These are phyloP conservation scores for Fusarium stilboides DNA, from an alignment of 2,329 filamentous ascomycete genomes.

Conservation along the genomic window DNA sequence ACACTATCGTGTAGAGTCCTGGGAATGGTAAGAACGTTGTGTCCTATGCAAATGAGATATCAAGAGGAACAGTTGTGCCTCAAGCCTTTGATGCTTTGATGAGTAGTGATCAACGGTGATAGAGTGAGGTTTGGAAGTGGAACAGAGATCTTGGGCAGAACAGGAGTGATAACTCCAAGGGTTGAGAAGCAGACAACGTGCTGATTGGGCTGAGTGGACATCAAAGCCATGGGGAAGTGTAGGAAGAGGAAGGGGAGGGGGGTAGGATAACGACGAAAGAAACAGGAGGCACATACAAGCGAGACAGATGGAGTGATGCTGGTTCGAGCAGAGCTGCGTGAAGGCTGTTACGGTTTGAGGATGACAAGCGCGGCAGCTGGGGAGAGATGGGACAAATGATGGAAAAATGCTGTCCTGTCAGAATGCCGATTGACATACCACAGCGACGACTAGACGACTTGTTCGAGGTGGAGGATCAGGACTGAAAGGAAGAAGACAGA, in stretches of 20 bases:
- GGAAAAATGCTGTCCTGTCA: conserved; percentile 24
- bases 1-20: conserved; percentile 1
- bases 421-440: conserved; percentile 39
- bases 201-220: conserved; percentile 18
- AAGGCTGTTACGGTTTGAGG: conserved; percentile 15
- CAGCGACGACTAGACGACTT: conserved; percentile 31
- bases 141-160: conserved; percentile 8
- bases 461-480: conserved; percentile 12
- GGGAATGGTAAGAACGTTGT: not conserved
- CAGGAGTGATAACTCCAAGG: conserved; percentile 15
- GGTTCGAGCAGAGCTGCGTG: conserved; percentile 14
- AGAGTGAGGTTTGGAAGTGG: conserved; percentile 4
- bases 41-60: not conserved
- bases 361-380: conserved; percentile 22
- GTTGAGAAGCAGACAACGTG: conserved; percentile 16
- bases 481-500: conserved; percentile 23
- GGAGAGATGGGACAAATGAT: conserved; percentile 32
- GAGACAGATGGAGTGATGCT: conserved; percentile 30
- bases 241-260: conserved; percentile 9
- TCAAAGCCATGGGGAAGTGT: not conserved
- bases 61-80: not conserved
- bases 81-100: not conserved
- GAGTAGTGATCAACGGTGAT: conserved; percentile 9
- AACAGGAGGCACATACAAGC: conserved; percentile 38
- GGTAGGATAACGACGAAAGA: conserved; percentile 21